A percentile compares a stretch with the other conserved stretches of the same genome.
These are phyloP conservation scores for Tephrocybe sp. DNA, from an alignment of 768 basidiomycete species.

Conservation along the genomic window DNA sequence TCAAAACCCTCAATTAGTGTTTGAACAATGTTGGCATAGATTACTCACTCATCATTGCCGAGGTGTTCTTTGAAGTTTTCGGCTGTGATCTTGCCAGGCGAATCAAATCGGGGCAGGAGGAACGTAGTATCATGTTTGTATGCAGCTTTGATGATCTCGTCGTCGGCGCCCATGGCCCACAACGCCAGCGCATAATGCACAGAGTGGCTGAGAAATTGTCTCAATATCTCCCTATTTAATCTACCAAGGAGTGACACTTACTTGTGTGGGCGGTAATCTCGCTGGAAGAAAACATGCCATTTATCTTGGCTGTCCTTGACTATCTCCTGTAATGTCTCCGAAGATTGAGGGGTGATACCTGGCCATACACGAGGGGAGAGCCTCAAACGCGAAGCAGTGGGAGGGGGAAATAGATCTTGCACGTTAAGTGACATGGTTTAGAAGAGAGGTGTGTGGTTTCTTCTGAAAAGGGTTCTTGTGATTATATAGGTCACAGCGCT, in stretches of 20 bases:
- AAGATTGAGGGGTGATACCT: slow-evolving; percentile 34
- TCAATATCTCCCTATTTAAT: neutral
- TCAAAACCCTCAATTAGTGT: neutral
- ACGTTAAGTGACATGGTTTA: too few relatives aligned
- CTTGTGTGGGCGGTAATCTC: slow-evolving; percentile 48
- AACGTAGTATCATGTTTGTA: slow-evolving; percentile 32
- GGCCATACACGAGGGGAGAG: slow-evolving; percentile 30
- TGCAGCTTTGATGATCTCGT: slow-evolving; percentile 32
- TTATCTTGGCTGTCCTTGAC: slow-evolving; percentile 50
- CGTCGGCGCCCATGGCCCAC: slow-evolving; percentile 15
- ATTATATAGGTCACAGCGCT: too few relatives aligned
- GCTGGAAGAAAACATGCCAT: slow-evolving; percentile 50
- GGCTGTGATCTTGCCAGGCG: slow-evolving; percentile 42
- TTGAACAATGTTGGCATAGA: too few relatives aligned
- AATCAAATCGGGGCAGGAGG: slow-evolving; percentile 33
- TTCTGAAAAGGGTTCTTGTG: too few relatives aligned
- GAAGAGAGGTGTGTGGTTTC: too few relatives aligned
- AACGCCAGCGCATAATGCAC: neutral
- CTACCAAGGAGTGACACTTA: slow-evolving; percentile 16
- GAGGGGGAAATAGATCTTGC: slow-evolving; percentile 29
- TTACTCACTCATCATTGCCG: slow-evolving; percentile 48
- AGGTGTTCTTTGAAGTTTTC: slow-evolving; percentile 53
- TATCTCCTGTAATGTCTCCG: slow-evolving; percentile 24
- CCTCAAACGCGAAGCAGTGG: slow-evolving; percentile 23
- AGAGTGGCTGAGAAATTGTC: neutral